phyloP scores from a whole-genome alignment of 345 rosid genomes.

The Eucalyptus microcorys region DNA sequence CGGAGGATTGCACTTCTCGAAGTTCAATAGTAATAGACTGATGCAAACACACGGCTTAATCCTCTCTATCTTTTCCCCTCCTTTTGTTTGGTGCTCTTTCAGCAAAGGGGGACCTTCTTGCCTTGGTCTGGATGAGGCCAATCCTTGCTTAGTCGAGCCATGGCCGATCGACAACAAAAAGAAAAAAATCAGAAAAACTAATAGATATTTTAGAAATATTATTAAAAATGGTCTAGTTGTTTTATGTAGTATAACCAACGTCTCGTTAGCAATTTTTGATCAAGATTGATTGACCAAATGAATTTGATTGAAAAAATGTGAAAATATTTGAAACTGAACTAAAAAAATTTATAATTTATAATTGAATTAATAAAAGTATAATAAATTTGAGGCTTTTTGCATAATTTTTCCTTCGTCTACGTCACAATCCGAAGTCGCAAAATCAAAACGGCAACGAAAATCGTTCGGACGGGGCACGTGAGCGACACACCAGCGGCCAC shows the following conservation, averaged over 20 bases:
- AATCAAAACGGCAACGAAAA: neutral
- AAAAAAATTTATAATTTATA: accelerated
- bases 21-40: neutral
- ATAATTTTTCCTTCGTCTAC: neutral
- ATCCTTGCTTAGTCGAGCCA: accelerated
- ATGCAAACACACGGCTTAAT: neutral
- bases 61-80: accelerated
- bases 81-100: neutral
- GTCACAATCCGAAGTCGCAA: neutral
- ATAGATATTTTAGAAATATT: accelerated
- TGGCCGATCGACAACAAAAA: accelerated
- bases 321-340: accelerated
- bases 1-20: neutral
- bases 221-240: accelerated
- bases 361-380: accelerated
- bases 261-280: no score
- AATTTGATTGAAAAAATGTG: no score
- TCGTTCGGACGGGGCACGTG: neutral
- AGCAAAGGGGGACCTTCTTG: accelerated
- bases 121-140: accelerated
- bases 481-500: neutral
- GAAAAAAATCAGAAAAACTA: no score
- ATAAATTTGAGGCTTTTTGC: no score
- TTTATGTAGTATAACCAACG: accelerated
- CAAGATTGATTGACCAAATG: no score